Evolutionary conservation across 2,329 filamentous ascomycete species (phyloP).

Genomic region (Nigrospora sphaerica): DNA sequence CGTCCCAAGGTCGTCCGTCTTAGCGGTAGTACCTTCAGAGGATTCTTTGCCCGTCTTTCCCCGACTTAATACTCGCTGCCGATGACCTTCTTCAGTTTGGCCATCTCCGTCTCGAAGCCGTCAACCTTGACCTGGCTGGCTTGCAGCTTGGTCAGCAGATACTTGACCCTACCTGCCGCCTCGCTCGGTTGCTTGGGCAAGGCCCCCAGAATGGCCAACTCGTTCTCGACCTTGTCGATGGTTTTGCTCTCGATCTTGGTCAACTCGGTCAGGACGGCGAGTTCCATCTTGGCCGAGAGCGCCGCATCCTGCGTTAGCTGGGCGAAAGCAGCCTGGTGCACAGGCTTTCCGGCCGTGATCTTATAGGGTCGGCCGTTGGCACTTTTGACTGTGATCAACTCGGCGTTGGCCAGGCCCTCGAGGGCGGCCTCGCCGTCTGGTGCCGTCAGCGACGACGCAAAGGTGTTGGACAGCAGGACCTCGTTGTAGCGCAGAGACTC

Average conservation of each 20-base stretch:
- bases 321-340: conserved; percentile 79
- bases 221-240: conserved; percentile 73
- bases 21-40: no score
- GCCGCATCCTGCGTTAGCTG: conserved; percentile 65
- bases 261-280: conserved; percentile 62
- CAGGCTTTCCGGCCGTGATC: conserved; percentile 76
- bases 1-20: no score
- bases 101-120: conserved; percentile 66
- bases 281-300: conserved; percentile 64
- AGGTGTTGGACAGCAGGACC: conserved; percentile 68
- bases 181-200: conserved; percentile 66
- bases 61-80: conserved; percentile 20
- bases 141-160: conserved; percentile 67
- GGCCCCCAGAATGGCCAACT: conserved; percentile 63
- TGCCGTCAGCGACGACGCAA: conserved; percentile 50
- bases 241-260: conserved; percentile 64
- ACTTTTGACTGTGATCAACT: conserved; percentile 72
- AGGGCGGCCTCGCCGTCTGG: conserved; percentile 67
- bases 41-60: no score
- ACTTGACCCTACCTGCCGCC: conserved; percentile 58
- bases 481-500: conserved; percentile 77
- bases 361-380: conserved; percentile 69
- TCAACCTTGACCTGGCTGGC: conserved; percentile 69
- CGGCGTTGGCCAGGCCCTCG: conserved; percentile 73
- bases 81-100: conserved; percentile 63